Evolutionary conservation across 139 green algal species (phyloP).

Genomic region (Yamagishiella unicocca): DNA sequence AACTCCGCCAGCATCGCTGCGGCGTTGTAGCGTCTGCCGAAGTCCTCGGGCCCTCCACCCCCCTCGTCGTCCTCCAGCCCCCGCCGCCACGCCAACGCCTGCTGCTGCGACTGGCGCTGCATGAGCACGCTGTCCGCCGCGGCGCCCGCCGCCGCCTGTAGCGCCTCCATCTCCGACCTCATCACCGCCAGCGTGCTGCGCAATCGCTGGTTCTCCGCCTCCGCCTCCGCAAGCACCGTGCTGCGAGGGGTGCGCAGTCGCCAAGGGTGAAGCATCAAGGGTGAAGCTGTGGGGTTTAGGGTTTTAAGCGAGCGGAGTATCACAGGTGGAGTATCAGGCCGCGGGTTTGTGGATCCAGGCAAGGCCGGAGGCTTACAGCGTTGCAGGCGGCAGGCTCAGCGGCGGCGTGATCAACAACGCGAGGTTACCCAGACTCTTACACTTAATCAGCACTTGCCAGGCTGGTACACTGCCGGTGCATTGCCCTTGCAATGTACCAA

Average conservation of each 20-base stretch:
- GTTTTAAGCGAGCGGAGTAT: too few species aligned
- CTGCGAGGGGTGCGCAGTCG: neutral
- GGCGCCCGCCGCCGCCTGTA: conserved; percentile 56
- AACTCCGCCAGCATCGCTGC: conserved; percentile 48
- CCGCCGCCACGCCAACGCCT: neutral
- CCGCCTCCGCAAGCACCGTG: conserved; percentile 53
- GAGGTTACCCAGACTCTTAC: too few species aligned
- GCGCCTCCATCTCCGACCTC: conserved; percentile 73
- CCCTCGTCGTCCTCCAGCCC: neutral
- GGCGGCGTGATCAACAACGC: too few species aligned
- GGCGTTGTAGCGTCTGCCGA: neutral
- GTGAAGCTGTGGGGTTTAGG: too few species aligned
- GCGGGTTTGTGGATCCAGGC: too few species aligned
- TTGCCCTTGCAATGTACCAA: too few species aligned
- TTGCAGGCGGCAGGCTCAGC: too few species aligned
- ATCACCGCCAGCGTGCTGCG: conserved; percentile 66
- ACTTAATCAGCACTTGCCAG: too few species aligned
- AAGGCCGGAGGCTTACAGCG: too few species aligned
- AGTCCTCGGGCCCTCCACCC: conserved; percentile 26
- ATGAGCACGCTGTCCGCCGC: conserved; percentile 23
- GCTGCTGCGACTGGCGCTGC: neutral
- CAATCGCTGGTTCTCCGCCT: conserved; percentile 70
- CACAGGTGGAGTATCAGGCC: too few species aligned
- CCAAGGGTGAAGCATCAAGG: too few species aligned
- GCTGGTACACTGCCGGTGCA: too few species aligned